Percentiles rank a stretch among this genome's conserved stretches.
Conservation (phyloP, 2,329 filamentous ascomycete species). For the Verticillium nubilum region DNA sequence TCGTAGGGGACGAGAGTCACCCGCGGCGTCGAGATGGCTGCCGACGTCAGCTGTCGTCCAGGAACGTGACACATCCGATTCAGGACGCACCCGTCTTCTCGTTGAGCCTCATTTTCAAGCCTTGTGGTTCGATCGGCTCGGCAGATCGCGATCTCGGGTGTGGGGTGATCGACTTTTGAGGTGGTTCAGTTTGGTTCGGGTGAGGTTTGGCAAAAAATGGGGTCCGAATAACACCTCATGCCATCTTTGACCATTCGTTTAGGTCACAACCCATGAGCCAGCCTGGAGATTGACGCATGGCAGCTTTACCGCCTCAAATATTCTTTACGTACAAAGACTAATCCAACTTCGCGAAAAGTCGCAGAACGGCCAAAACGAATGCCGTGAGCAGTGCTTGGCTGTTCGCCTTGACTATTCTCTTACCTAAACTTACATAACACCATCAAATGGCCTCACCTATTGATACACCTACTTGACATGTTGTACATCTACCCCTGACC, state of each 20-base stretch:
- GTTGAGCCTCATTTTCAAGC: conserved; percentile 37
- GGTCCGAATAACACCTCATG: neutral
- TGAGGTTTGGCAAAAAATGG: neutral
- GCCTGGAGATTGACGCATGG: neutral
- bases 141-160: neutral
- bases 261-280: no score
- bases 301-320: neutral
- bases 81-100: conserved; percentile 33
- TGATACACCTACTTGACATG: neutral
- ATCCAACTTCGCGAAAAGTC: neutral
- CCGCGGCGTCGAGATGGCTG: conserved; percentile 61
- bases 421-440: conserved; percentile 1
- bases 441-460: neutral
- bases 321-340: neutral
- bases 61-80: neutral
- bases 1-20: conserved; percentile 82
- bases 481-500: no score
- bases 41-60: no score
- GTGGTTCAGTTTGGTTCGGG: neutral
- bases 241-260: no score
- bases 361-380: neutral
- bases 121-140: neutral
- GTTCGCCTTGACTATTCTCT: neutral
- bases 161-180: neutral
- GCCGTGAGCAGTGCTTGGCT: neutral